These are phyloP conservation scores for Pulveroboletus sp. DNA, from an alignment of 1,284 basidiomycete species.

Conservation along the genomic window DNA sequence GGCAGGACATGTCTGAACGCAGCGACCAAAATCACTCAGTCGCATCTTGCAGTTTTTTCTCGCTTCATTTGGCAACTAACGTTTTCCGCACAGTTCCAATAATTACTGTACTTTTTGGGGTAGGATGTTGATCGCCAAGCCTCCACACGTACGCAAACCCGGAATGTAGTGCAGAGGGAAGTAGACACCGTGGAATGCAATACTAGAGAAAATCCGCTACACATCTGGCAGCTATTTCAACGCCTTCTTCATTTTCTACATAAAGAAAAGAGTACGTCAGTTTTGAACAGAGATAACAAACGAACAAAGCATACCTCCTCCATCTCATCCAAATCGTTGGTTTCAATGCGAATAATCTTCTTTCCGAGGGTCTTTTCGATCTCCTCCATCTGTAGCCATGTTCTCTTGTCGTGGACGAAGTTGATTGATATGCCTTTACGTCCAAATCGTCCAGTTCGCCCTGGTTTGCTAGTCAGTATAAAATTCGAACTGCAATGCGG, in stretches of 20 bases:
- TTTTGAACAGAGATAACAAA: not conserved
- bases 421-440: slow-evolving; percentile 96
- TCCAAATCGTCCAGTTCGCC: slow-evolving; percentile 93
- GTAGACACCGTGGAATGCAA: not conserved
- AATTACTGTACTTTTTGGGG: slow-evolving; percentile 1
- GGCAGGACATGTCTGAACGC: too few species aligned
- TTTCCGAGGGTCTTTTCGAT: slow-evolving; percentile 79
- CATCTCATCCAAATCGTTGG: slow-evolving; percentile 86
- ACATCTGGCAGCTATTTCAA: slow-evolving; percentile 49
- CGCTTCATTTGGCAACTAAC: not conserved
- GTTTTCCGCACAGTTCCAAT: not conserved
- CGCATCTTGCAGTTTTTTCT: not conserved
- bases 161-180: not conserved
- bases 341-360: slow-evolving; percentile 80
- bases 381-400: slow-evolving; percentile 82
- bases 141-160: not conserved
- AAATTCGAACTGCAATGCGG: not conserved
- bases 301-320: slow-evolving; percentile 61
- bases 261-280: slow-evolving; percentile 2
- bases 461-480: slow-evolving; percentile 43
- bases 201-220: not conserved
- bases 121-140: not conserved
- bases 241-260: slow-evolving; percentile 75
- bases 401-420: slow-evolving; percentile 87
- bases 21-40: not conserved